A percentile compares a stretch with the other conserved stretches of the same genome.
Evolutionary conservation across 495 filamentous ascomycete species (phyloP).

Genomic region (Talaromyces stipitatus): DNA sequence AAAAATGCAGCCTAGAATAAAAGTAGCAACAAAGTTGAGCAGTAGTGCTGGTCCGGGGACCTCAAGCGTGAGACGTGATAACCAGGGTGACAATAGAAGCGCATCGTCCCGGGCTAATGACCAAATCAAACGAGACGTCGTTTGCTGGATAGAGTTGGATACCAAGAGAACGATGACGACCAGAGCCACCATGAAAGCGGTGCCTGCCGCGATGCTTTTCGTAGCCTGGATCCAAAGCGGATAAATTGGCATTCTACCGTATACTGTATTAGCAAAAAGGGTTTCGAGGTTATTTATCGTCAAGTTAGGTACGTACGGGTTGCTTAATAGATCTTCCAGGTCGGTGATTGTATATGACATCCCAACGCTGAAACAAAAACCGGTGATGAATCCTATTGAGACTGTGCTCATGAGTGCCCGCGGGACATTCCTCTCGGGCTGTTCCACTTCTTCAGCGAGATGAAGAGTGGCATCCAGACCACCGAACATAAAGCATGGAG

Average conservation of each 20-base stretch:
- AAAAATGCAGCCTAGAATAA: slow-evolving; percentile 21
- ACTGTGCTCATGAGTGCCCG: slow-evolving; percentile 21
- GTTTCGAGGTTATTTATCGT: too few species aligned
- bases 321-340: slow-evolving; percentile 2
- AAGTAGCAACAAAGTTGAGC: slow-evolving; percentile 12
- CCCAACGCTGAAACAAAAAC: slow-evolving; percentile 22
- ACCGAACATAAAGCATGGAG: slow-evolving; percentile 23
- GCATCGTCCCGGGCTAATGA: slow-evolving; percentile 33
- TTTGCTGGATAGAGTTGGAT: slow-evolving; percentile 28
- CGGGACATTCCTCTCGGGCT: slow-evolving; percentile 23
- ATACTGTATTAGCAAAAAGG: not conserved
- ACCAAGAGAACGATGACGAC: slow-evolving; percentile 22
- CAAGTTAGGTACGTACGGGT: not conserved
- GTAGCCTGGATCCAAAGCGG: slow-evolving; percentile 27
- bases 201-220: slow-evolving; percentile 18
- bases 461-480: slow-evolving; percentile 27
- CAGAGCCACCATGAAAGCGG: slow-evolving; percentile 21
- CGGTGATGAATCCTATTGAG: slow-evolving; percentile 22
- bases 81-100: slow-evolving; percentile 16
- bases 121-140: slow-evolving; percentile 35
- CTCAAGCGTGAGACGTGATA: slow-evolving; percentile 12
- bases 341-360: slow-evolving; percentile 20
- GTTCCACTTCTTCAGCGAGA: slow-evolving; percentile 24
- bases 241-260: slow-evolving; percentile 20
- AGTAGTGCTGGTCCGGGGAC: slow-evolving; percentile 17